Percentiles rank a stretch among this genome's conserved stretches.
phyloP scores from a whole-genome alignment of 73 alveolate species.

The Breviolum minutum region DNA sequence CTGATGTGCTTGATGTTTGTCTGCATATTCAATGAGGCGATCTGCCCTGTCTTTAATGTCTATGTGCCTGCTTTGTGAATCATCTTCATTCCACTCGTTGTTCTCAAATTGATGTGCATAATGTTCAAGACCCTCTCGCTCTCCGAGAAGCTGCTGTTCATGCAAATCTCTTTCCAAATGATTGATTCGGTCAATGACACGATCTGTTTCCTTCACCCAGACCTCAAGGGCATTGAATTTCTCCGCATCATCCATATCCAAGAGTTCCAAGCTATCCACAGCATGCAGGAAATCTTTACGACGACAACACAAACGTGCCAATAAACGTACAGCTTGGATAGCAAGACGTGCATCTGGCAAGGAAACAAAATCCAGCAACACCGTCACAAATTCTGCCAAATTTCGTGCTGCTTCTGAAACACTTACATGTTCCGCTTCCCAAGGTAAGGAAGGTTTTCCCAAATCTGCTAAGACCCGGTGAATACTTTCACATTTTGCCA shows the following conservation, averaged over 20 bases:
- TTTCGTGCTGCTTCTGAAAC: conserved; percentile 56
- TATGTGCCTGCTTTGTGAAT: neutral
- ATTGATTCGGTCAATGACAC: conserved; percentile 48
- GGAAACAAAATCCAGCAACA: conserved; percentile 51
- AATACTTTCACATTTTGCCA: conserved; percentile 51
- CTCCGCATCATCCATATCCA: conserved; percentile 86
- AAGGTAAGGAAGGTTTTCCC: conserved; percentile 56
- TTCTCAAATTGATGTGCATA: conserved; percentile 57
- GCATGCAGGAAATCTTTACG: conserved; percentile 62
- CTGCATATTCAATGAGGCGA: conserved; percentile 70
- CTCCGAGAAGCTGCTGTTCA: conserved; percentile 28
- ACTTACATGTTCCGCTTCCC: conserved; percentile 56
- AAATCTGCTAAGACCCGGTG: conserved; percentile 59
- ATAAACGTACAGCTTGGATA: conserved; percentile 46
- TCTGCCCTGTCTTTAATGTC: conserved; percentile 63
- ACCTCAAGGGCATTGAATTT: conserved; percentile 61
- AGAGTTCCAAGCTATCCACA: conserved; percentile 37
- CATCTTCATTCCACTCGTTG: conserved; percentile 82
- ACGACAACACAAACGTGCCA: conserved; percentile 57
- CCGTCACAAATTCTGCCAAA: conserved; percentile 56
- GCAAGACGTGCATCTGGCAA: conserved; percentile 70
- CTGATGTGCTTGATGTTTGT: conserved; percentile 46
- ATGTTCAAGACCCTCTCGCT: conserved; percentile 45
- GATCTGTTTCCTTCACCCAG: conserved; percentile 78
- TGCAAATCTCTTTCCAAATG: conserved; percentile 28